phyloP scores from a whole-genome alignment of 2,329 filamentous ascomycete species.

The Teratosphaeria nubilosa region DNA sequence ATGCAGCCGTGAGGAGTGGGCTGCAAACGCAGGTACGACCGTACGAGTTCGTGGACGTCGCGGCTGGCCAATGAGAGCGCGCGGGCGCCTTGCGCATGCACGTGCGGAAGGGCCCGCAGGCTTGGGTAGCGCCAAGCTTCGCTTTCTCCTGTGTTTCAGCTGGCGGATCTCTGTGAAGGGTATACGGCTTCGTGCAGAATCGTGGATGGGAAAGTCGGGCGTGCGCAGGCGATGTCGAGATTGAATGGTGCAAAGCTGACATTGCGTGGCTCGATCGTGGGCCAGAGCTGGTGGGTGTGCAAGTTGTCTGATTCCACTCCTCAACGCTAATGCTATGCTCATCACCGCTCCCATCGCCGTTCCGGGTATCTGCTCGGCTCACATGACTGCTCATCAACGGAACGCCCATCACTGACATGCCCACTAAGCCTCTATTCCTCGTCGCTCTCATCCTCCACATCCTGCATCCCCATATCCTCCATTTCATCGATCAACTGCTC shows the following conservation, averaged over 20 bases:
- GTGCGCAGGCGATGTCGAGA: no score
- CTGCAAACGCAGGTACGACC: not conserved
- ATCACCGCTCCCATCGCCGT: not conserved
- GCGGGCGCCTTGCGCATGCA: not conserved
- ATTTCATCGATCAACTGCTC: conserved; percentile 73
- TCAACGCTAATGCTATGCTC: not conserved
- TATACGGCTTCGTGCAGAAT: no score
- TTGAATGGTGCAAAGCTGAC: no score
- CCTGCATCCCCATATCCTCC: conserved; percentile 70
- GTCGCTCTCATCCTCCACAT: conserved; percentile 25
- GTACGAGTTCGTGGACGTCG: not conserved
- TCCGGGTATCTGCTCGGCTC: not conserved
- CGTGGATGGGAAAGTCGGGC: no score
- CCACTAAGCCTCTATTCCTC: not conserved
- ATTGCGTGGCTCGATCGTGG: no score
- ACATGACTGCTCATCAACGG: no score
- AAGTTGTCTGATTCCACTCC: no score
- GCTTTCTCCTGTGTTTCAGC: not conserved
- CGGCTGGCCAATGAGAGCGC: not conserved
- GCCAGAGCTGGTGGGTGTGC: no score
- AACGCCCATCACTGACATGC: not conserved
- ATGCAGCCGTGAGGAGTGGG: not conserved
- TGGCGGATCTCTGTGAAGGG: no score
- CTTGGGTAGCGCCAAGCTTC: not conserved
- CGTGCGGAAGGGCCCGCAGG: not conserved